Percentiles rank a stretch among this genome's conserved stretches.
These are phyloP conservation scores for Collybiopsis luxurians DNA, from an alignment of 768 basidiomycete genomes.

Conservation along the genomic window DNA sequence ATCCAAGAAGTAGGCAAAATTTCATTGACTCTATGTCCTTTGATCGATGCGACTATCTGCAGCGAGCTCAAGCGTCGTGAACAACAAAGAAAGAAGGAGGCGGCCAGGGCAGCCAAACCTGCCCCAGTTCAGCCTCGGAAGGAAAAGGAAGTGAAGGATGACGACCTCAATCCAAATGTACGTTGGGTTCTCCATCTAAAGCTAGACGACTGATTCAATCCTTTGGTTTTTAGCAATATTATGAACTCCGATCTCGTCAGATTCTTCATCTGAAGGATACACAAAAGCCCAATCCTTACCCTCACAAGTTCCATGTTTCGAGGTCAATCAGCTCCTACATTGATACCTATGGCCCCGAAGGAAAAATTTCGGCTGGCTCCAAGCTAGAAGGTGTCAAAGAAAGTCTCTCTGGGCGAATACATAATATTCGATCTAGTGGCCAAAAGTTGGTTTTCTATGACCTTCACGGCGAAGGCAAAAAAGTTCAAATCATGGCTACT, in stretches of 20 bases:
- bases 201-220: not conserved
- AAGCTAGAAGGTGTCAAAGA: slow-evolving; percentile 60
- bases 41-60: slow-evolving; percentile 24
- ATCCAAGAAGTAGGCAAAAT: slow-evolving; percentile 79
- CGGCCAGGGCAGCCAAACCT: slow-evolving; percentile 61
- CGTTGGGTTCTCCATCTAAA: slow-evolving; percentile 27
- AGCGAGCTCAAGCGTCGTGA: slow-evolving; percentile 95
- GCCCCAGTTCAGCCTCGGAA: slow-evolving; percentile 39
- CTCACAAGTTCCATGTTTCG: slow-evolving; percentile 96
- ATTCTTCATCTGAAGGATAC: slow-evolving; percentile 84
- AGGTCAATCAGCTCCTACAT: slow-evolving; percentile 75
- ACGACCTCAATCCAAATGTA: slow-evolving; percentile 90
- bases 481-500: slow-evolving; percentile 94
- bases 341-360: slow-evolving; percentile 67
- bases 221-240: slow-evolving; percentile 76
- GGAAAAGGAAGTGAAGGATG: slow-evolving; percentile 55
- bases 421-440: slow-evolving; percentile 82
- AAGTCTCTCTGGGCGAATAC: slow-evolving; percentile 85
- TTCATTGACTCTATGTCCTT: slow-evolving; percentile 13
- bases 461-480: slow-evolving; percentile 85
- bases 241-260: slow-evolving; percentile 85
- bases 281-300: slow-evolving; percentile 90
- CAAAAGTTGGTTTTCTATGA: slow-evolving; percentile 93
- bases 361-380: slow-evolving; percentile 62
- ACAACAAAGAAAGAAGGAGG: slow-evolving; percentile 85